These are phyloP conservation scores for Hortiboletus flavorubellus DNA, from an alignment of 768 basidiomycete species.

Conservation along the genomic window DNA sequence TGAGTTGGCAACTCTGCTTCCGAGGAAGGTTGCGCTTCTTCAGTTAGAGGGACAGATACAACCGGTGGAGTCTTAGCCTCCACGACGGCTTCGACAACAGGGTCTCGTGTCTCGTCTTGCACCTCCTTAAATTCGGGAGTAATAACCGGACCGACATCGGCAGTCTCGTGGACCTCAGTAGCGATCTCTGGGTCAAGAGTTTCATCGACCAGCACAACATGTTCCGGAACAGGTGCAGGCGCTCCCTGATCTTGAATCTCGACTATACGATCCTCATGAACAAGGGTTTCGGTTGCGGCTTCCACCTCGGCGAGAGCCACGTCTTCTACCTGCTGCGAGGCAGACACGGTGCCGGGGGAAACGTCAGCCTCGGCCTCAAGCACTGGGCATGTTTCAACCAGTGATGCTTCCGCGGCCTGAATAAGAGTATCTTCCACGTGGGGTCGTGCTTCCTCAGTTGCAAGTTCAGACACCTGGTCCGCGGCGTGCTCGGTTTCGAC, in stretches of 20 bases:
- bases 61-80: neutral
- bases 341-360: neutral
- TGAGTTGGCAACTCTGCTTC: conserved; percentile 9
- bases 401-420: neutral
- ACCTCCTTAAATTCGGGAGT: neutral
- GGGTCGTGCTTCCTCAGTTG: neutral
- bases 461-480: conserved; percentile 1
- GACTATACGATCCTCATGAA: neutral
- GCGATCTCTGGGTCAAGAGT: neutral
- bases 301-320: neutral
- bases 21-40: neutral
- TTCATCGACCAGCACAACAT: conserved; percentile 3
- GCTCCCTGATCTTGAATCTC: neutral
- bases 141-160: neutral
- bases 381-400: neutral
- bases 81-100: neutral
- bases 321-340: neutral
- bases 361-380: neutral
- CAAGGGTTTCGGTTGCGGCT: neutral
- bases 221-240: neutral
- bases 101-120: neutral
- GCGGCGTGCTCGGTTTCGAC: conserved; percentile 1
- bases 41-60: neutral
- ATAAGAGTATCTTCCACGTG: neutral
- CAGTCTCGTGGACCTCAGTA: neutral